Percentiles rank a stretch among this genome's conserved stretches.
phyloP scores from a whole-genome alignment of 495 filamentous ascomycete genomes.

The Penicillium ucsense region DNA sequence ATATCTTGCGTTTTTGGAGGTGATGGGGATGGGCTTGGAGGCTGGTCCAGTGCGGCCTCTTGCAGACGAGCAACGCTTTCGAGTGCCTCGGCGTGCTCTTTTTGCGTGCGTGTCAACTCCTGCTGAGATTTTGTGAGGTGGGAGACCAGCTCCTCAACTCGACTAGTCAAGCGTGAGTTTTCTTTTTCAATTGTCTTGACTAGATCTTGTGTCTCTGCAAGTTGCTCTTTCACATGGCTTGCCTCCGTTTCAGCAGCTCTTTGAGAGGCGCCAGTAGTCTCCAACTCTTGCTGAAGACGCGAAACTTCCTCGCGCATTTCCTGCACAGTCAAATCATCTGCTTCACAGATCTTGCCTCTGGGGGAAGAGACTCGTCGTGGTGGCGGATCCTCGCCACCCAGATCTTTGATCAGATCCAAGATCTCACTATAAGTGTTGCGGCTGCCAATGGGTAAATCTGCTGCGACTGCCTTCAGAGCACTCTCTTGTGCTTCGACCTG shows the following conservation, averaged over 20 bases:
- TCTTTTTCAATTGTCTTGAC: slow-evolving; percentile 39
- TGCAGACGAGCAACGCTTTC: slow-evolving; percentile 80
- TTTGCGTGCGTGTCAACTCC: slow-evolving; percentile 25
- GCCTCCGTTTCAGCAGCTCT: slow-evolving; percentile 27
- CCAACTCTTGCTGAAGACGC: slow-evolving; percentile 21
- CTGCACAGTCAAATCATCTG: slow-evolving; percentile 10
- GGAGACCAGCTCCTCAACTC: slow-evolving; percentile 26
- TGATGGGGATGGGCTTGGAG: slow-evolving; percentile 21
- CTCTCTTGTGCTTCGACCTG: slow-evolving; percentile 36
- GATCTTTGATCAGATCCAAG: slow-evolving; percentile 32
- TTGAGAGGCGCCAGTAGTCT: slow-evolving; percentile 16
- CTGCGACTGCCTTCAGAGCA: slow-evolving; percentile 32
- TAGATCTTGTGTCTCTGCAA: slow-evolving; percentile 32
- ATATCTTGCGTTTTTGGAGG: slow-evolving; percentile 11
- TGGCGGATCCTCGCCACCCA: slow-evolving; percentile 16
- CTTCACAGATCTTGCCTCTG: slow-evolving; percentile 13
- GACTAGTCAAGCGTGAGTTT: slow-evolving; percentile 29
- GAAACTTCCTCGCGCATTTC: slow-evolving; percentile 21
- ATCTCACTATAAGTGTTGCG: slow-evolving; percentile 36
- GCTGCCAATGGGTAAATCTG: slow-evolving; percentile 25
- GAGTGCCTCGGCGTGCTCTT: slow-evolving; percentile 32
- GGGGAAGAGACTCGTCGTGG: slow-evolving; percentile 4
- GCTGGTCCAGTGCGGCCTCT: slow-evolving; percentile 55
- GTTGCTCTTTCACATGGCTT: slow-evolving; percentile 25
- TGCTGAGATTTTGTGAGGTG: slow-evolving; percentile 24